A percentile compares a stretch with the other conserved stretches of the same genome.
phyloP scores from a whole-genome alignment of 148 eudicot genomes.

The Salicornia ramosissima region DNA sequence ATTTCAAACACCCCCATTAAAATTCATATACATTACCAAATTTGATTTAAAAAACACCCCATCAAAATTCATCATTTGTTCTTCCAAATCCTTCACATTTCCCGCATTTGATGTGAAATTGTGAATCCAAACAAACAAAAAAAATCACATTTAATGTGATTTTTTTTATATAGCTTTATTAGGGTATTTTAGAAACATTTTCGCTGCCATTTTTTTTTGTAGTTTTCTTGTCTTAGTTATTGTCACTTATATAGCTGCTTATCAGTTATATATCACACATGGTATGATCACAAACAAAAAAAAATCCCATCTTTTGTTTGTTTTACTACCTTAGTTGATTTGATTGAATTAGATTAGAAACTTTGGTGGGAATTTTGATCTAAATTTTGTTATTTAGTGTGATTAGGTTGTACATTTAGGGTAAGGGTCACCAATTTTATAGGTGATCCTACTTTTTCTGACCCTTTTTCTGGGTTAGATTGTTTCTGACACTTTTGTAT shows the following conservation, averaged over 20 bases:
- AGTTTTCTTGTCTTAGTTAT: neutral
- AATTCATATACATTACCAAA: neutral
- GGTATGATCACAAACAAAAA: no score
- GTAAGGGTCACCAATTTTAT: constrained; percentile 12
- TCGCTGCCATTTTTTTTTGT: neutral
- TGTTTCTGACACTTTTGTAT: constrained; percentile 11
- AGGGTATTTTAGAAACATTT: neutral
- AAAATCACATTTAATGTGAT: neutral
- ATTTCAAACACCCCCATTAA: constrained; percentile 2
- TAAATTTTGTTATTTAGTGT: constrained; percentile 1
- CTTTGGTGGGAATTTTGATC: neutral
- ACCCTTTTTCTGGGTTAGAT: neutral
- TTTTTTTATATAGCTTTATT: no score
- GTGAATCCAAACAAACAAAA: neutral
- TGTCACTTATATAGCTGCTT: neutral
- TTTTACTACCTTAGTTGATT: neutral
- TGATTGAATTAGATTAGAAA: neutral
- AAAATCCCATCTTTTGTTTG: neutral
- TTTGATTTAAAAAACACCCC: constrained; percentile 11
- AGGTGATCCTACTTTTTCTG: constrained; percentile 13
- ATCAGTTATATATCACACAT: constrained; percentile 2
- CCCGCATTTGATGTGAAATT: constrained; percentile 7
- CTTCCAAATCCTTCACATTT: neutral
- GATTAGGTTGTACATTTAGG: neutral
- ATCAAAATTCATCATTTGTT: neutral